Evolutionary conservation across 495 filamentous ascomycete species (phyloP), one percentile per base, ranked within the genome.

Genomic region (Cudoniella acicularis): DNA sequence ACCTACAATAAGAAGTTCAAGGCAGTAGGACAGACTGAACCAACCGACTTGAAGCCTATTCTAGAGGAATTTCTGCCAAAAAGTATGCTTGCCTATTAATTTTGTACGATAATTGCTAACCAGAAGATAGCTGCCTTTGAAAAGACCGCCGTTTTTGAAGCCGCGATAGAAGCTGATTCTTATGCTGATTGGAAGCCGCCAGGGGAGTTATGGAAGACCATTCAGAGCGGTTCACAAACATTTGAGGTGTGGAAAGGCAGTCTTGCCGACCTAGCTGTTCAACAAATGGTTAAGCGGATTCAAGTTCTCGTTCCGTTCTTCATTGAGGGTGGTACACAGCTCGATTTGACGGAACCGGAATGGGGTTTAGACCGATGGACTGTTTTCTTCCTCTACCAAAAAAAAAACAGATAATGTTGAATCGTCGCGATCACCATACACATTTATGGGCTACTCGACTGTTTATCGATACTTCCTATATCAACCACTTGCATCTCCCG

Each of bases 281-380:
- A 77, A 59, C 75, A 82, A 61, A 68, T 96, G 26, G 66, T 94
- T 56, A 83, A 83, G 65, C 89, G 91, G 48, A 83, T 92, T 49
- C 90, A 96, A 70, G 83, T 96, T 40, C 76, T 92, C 22, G 81
- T 91, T n/a, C 86, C 87, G 8, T 77, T 97, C 54, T 96, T 88
- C 71, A 96, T 99, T 60, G 94, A 99, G 72, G 94, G 90, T 21
- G 95, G 91, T 27, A 86, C 83, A 11, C 80, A 77, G 22, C 77
- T 96, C 18, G 78, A 85, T 9, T 73, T 89, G 11, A 82, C 93
- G 45, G 90, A 95, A 55, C 78, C 83, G 2, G 84, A 88, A 36
- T 88, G 85, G 83, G 81, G 81, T 6, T 71, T 90, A 6, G 79
- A 86, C 53, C 82, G 92, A 68, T 99, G 94, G 94, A 91, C 87